These are phyloP conservation scores for Blastocladiella emersonii DNA, from an alignment of 371 early-diverging fungal genomes.

Conservation along the genomic window DNA sequence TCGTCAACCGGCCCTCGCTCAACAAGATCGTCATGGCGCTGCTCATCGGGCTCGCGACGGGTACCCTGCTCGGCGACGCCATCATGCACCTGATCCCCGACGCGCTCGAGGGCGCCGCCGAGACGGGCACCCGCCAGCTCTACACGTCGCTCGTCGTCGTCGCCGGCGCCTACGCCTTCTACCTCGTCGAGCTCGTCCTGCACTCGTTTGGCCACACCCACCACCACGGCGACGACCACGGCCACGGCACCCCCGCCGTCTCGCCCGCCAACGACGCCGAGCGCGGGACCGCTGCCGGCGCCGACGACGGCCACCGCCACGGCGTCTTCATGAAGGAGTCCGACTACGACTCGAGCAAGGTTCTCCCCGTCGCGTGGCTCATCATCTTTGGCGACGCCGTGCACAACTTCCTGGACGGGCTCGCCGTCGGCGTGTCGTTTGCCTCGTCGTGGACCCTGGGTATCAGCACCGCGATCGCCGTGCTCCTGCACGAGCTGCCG, in stretches of 20 bases:
- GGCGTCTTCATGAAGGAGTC: not conserved
- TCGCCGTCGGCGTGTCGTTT: conserved; percentile 82
- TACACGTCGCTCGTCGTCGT: not conserved
- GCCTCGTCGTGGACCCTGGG: conserved; percentile 68
- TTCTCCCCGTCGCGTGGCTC: conserved; percentile 39
- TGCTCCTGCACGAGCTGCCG: conserved; percentile 87
- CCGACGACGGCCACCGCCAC: not conserved
- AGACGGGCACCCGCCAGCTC: not conserved
- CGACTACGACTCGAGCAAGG: not conserved
- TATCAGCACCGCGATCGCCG: conserved; percentile 71
- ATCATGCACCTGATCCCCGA: conserved; percentile 72
- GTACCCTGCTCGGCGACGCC: conserved; percentile 56
- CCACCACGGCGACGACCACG: conserved; percentile 28
- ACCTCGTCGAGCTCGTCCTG: not conserved
- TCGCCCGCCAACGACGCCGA: conserved; percentile 7
- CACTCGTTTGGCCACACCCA: conserved; percentile 25
- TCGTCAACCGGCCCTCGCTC: not conserved
- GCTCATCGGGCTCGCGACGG: not conserved
- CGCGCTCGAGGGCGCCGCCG: conserved; percentile 28
- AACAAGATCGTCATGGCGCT: not conserved
- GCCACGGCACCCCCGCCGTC: conserved; percentile 11
- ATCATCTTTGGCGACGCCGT: conserved; percentile 75
- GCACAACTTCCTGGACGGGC: conserved; percentile 84
- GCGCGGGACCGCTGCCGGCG: conserved; percentile 8
- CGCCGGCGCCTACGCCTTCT: conserved; percentile 3